Evolutionary conservation across 768 basidiomycete species (phyloP).

Genomic region (Auricularia auricula-judae): DNA sequence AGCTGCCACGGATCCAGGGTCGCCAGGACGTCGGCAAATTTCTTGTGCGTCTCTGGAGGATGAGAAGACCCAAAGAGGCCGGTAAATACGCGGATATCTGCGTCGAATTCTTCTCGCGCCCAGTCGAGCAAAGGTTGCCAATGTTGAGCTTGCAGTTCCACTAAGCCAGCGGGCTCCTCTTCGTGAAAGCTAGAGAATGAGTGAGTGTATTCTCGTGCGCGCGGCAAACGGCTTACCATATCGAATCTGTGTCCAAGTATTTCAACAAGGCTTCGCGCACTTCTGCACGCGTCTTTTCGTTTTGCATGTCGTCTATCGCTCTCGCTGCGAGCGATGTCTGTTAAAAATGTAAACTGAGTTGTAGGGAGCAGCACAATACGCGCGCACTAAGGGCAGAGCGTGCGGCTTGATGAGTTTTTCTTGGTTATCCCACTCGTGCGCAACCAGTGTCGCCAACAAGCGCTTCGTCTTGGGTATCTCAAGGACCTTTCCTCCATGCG

Average conservation of each 20-base stretch:
- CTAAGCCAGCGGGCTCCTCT: slow-evolving; percentile 63
- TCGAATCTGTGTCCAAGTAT: slow-evolving; percentile 91
- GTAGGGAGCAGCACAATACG: slow-evolving; percentile 7
- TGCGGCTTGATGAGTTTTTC: slow-evolving; percentile 76
- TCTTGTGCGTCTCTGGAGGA: slow-evolving; percentile 51
- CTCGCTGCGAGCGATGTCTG: slow-evolving; percentile 88
- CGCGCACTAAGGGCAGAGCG: slow-evolving; percentile 75
- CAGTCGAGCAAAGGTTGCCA: slow-evolving; percentile 87
- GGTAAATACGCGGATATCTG: slow-evolving; percentile 58
- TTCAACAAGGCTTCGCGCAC: slow-evolving; percentile 61
- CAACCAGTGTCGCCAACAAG: slow-evolving; percentile 74
- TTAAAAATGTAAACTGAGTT: neutral
- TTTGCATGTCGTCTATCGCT: slow-evolving; percentile 69
- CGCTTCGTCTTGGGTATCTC: slow-evolving; percentile 58
- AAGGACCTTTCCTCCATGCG: slow-evolving; percentile 71
- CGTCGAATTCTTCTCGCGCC: slow-evolving; percentile 52
- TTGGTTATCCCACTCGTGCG: slow-evolving; percentile 96
- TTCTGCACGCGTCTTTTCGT: slow-evolving; percentile 42
- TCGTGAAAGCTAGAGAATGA: slow-evolving; percentile 59
- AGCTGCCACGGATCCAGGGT: slow-evolving; percentile 75
- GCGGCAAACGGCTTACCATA: slow-evolving; percentile 44
- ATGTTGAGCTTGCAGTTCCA: slow-evolving; percentile 63
- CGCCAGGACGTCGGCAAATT: slow-evolving; percentile 45
- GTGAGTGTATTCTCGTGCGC: neutral
- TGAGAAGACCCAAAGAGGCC: slow-evolving; percentile 66